A percentile compares a stretch with the other conserved stretches of the same genome.
These are phyloP conservation scores for Nephelium lappaceum DNA, from an alignment of 345 rosid species.

Conservation along the genomic window DNA sequence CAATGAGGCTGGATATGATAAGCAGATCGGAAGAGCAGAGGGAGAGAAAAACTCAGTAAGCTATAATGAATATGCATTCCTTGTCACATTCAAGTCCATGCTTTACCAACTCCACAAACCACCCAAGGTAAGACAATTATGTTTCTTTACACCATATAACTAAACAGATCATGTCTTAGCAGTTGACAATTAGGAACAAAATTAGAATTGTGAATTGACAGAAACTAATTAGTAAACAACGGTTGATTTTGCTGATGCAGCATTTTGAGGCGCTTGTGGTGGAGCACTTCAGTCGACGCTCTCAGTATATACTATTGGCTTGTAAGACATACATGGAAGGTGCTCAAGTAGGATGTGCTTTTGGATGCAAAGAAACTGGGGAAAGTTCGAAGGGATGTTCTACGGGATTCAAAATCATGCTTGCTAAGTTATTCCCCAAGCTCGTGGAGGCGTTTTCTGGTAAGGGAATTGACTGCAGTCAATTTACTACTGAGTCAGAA, in stretches of 20 bases:
- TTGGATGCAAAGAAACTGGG: slow-evolving; percentile 21
- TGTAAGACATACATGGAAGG: slow-evolving; percentile 85
- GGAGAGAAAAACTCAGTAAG: slow-evolving; percentile 92
- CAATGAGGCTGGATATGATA: slow-evolving; percentile 93
- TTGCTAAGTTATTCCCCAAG: slow-evolving; percentile 75
- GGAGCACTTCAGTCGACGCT: slow-evolving; percentile 62
- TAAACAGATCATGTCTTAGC: background rate
- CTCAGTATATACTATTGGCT: slow-evolving; percentile 49
- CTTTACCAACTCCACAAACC: slow-evolving; percentile 66
- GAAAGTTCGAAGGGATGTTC: slow-evolving; percentile 55
- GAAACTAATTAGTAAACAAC: background rate
- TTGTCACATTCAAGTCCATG: slow-evolving; percentile 87
- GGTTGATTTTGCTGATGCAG: slow-evolving; percentile 42
- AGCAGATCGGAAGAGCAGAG: slow-evolving; percentile 76
- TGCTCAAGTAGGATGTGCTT: slow-evolving; percentile 56
- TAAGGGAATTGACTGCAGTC: slow-evolving; percentile 68
- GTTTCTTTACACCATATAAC: background rate
- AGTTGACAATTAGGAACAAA: background rate
- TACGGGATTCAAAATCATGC: slow-evolving; percentile 96
- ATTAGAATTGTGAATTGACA: background rate
- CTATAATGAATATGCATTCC: slow-evolving; percentile 86
- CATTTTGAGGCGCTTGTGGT: slow-evolving; percentile 77
- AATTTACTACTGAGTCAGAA: slow-evolving; percentile 30
- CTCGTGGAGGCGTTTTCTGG: slow-evolving; percentile 71
- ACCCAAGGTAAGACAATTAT: slow-evolving; percentile 58